Evolutionary conservation across 768 basidiomycete genomes (phyloP), one percentile per base, ranked within the genome.

Genomic region (Serendipita sp.): DNA sequence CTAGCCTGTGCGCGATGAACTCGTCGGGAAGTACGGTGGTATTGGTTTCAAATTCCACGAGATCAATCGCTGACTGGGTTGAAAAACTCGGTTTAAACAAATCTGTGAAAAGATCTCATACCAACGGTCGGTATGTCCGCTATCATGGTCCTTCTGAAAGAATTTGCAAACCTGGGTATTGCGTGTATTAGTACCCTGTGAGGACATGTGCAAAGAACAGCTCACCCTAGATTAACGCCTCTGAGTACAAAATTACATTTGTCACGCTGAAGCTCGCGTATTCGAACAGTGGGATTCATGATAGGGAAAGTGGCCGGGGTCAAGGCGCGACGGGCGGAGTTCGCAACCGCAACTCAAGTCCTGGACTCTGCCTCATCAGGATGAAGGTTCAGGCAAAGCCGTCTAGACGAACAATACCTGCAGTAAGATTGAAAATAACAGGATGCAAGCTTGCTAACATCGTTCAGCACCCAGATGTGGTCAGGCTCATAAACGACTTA

Each of bases 71-170:
- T 97, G 70, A 24, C 32, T 24, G 58, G 38, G 13, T 4, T 51
- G 56, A n/a, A 53, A 38, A 56, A 30, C 48, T 10, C 28, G 51
- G 11, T 24, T 13, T 3, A 35, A 11, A 34, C 8, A 34, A 30
- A 15, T 44, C 30, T n/a, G 35, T 10, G 13, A 62, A 45, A 45
- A 35, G 15, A 3, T 30, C 41, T 78, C 89, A 72, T 72, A 92
- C 94, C 92, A 67, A 99, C 82, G 65, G 96, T 98, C 16, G 94
- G 90, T 68, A 99, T 85, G 74, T 98, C 93, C 34, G 96, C 95
- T 76, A 97, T 94, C 78, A 97, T 86, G 45, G 92, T 88, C 70
- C 96, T 81, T 70, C 96, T 83, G 45, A 99, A 72, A 3, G 94
- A 94, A 75, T 99, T 99, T 64, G 95, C 95, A 69, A 95, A 88